Base-by-base conservation (phyloP, 2,329 filamentous ascomycete species). In the Pseudopyricularia javanii region DNA sequence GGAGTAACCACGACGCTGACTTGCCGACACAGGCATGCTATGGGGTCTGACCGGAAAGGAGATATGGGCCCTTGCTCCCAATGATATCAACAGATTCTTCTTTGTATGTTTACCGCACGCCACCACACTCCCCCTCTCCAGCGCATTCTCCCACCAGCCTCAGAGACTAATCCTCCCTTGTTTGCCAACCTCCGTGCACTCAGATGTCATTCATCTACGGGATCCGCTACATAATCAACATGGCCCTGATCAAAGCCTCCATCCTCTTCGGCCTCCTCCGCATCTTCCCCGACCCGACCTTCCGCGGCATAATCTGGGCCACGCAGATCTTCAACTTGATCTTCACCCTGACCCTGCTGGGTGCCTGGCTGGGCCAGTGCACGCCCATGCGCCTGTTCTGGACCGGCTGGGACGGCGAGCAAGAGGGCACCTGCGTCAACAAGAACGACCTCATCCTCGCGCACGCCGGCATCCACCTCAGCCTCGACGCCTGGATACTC, bases 231-330 rank as follows among this genome's bases (percentile, higher is more conserved):
- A 75, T 78, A 57, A 51, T 62, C 3, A 63, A 72, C 17, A 61
- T 76, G 15, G 63, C 71, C 2, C 62, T 76, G 26, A 66, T 75
- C 15, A 78, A 80, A 57, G 60, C 76, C 3, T 70, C 76, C 0
- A 65, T 82, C 26, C 63, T 81, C 1, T 68, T 75, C 58, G 78
- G 81, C 61, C 80, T 78, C 57, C 63, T 77, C 4, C 71, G 74
- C 51, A 74, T 81, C 53, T 82, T 82, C 56, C 74, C 74, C 0
- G 59, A 62, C 0, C 54, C 51, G 0, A 53, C 47, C 3, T 67
- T 77, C 12, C 67, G 68, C 14, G 64, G 63, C 6, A 47, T 74
- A 14, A 63, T 78, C 6, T 70, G 67, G 63, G 66, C 55, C n/a
- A 74, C 73, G 0, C 58, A 75, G 33, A 57, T 58, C 3, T 65